phyloP scores from a whole-genome alignment of 805 yeast genomes.

The Ogataea corticis region DNA sequence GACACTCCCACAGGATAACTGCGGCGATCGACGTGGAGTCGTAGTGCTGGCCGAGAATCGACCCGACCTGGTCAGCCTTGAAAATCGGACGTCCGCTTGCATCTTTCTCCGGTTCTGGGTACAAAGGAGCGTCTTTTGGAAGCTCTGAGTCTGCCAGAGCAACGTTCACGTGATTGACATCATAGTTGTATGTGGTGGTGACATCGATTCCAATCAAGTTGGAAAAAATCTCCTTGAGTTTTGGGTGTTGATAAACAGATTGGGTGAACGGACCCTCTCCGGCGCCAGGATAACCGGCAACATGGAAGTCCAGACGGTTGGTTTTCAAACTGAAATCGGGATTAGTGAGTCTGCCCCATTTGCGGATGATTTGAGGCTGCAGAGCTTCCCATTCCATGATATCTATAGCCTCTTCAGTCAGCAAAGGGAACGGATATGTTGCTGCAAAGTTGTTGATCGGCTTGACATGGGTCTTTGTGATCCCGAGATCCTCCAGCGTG shows the following conservation, averaged over 20 bases:
- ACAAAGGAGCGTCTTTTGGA: constrained; percentile 20
- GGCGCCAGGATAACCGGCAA: constrained; percentile 49
- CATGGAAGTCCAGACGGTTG: constrained; percentile 42
- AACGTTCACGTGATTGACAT: constrained; percentile 53
- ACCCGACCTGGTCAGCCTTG: constrained; percentile 40
- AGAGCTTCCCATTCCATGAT: constrained; percentile 57
- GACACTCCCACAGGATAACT: constrained; percentile 50
- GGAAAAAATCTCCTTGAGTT: constrained; percentile 47
- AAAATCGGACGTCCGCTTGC: constrained; percentile 14
- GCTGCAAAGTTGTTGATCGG: constrained; percentile 42
- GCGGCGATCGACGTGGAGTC: constrained; percentile 51
- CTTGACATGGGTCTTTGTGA: constrained; percentile 37
- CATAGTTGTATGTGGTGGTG: constrained; percentile 49
- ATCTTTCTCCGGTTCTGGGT: constrained; percentile 16
- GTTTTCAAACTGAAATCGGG: constrained; percentile 28
- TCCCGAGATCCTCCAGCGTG: constrained; percentile 39
- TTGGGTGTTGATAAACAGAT: constrained; percentile 54
- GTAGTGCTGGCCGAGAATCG: constrained; percentile 48
- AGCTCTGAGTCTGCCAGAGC: constrained; percentile 35
- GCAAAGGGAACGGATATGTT: constrained; percentile 57
- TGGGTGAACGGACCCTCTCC: constrained; percentile 45
- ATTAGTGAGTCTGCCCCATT: constrained; percentile 44
- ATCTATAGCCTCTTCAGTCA: constrained; percentile 56
- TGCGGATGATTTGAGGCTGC: constrained; percentile 41
- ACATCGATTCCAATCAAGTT: constrained; percentile 52